Conservation (phyloP, 2,329 filamentous ascomycete species). For the Phaeophleospora eucalypticola region DNA sequence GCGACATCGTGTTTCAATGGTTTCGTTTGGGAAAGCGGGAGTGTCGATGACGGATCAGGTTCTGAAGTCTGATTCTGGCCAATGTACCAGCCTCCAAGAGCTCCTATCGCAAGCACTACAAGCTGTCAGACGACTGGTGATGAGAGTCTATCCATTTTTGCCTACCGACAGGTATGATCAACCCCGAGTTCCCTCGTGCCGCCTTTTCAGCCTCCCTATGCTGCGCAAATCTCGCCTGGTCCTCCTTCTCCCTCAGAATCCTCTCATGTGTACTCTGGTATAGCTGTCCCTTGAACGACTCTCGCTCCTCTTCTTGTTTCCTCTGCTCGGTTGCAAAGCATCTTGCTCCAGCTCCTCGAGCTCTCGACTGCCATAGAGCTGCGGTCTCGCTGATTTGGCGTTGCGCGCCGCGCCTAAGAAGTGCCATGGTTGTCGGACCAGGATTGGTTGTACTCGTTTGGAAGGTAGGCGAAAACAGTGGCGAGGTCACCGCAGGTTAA, state of each 20-base stretch:
- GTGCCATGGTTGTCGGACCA: constrained; percentile 32
- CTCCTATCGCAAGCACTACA: constrained; percentile 49
- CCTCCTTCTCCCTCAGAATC: constrained; percentile 54
- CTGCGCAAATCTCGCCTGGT: constrained; percentile 50
- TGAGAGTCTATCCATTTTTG: not conserved
- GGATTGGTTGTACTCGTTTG: not conserved
- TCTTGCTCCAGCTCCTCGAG: constrained; percentile 21
- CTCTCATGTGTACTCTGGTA: constrained; percentile 59
- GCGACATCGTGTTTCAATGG: constrained; percentile 54
- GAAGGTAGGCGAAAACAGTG: not conserved
- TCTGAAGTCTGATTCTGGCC: constrained; percentile 47
- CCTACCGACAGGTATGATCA: constrained; percentile 31
- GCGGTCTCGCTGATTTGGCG: constrained; percentile 13
- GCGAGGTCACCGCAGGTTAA: not conserved
- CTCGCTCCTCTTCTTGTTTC: constrained; percentile 33
- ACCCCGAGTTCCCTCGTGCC: constrained; percentile 24
- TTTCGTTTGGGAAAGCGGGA: constrained; percentile 46
- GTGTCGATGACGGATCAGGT: constrained; percentile 52
- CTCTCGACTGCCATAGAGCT: constrained; percentile 5
- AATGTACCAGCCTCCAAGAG: constrained; percentile 53
- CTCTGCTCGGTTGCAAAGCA: constrained; percentile 36
- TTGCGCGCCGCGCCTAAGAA: constrained; percentile 15
- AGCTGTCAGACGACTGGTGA: constrained; percentile 5
- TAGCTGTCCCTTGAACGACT: constrained; percentile 57
- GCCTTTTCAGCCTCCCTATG: constrained; percentile 30